Evolutionary conservation across 768 basidiomycete genomes (phyloP), one percentile per base, ranked within the genome.

Genomic region (Xerocomellus amylosporus): DNA sequence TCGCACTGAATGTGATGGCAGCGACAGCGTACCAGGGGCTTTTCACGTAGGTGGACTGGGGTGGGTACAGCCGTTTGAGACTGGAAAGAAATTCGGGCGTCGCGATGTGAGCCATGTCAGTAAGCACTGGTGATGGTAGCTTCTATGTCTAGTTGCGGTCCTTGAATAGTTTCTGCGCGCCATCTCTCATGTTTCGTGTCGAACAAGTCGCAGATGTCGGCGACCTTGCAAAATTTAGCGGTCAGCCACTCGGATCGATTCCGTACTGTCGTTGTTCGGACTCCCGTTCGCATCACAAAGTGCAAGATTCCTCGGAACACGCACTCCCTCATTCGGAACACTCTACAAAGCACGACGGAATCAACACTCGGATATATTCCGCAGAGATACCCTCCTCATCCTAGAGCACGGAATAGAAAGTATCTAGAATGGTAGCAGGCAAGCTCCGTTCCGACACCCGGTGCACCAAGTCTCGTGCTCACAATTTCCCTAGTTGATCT

Each of bases 1-100:
- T 77, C 8, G 82, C 79, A 55, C 76, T 77, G 63, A 84, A 85
- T 1, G 79, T 74, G 31, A 84, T 79, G 8, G 79, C 77, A 3
- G 82, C 75, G 31, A 85, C 71, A 40, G 85, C 73, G 53, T 79
- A 82, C 86, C 86, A 87, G 9, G 84, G 79, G 51, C 77, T 83
- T 4, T 63, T 46, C 13, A 74, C 54, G 53, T 61, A 63, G 17
- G 30, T 49, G 9, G 49, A 37, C 24, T 55, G 46, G 19, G 62
- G 47, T 22, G 83, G 82, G 62, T 78, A 84, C 2, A 79, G 52
- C 2, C 71, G 66, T 57, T 79, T 79, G 53, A 85, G 67, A 19
- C 65, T 64, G 43, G 67, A 56, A 8, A 85, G 72, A 65, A 82
- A 75, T 12, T 70, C 64, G 10, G 74, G 57, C 2, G 78, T 75